Base-by-base conservation (phyloP, 352 stramenopile genomes). In the Aphanomyces euteiches region DNA sequence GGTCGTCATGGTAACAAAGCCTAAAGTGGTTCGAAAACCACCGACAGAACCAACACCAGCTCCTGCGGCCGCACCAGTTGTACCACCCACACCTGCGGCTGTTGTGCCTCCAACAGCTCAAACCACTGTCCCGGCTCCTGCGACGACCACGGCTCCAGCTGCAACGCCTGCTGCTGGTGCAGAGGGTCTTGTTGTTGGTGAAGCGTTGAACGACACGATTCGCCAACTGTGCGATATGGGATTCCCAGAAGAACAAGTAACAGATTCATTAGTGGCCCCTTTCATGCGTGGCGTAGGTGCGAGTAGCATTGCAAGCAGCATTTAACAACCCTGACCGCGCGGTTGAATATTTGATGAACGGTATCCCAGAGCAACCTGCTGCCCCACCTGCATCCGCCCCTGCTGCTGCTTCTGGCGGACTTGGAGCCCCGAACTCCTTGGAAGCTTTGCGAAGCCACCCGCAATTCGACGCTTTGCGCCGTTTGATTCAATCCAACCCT, bases 311-410 rank as follows among this genome's bases (percentile, higher is more conserved):
- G 37, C 78, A 84, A 47, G 88, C 88, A 2, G 89, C 89, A 6
- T 96, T 93, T 71, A 92, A 92, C 79, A 93, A 96, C 82, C 70
- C 84, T 3, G 83, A 95, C 48, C 87, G 89, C 28, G 89, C 88
- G 0, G 86, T 95, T 38, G 85, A 96, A 73, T 96, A 96, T 70
- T 65, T 96, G 67, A 95, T 96, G 87, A 93, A 88, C 45, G 84
- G 87, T 39, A 94, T 95, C 56, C 86, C 88, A 19, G 79, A 90
- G 45, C 78, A 85, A 38, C 72, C 75, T 40, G 45, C 69, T 6
- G 76, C 79, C 1, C 69, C 78, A 5, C 43, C 75, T 8, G 71
- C 81, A 43, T 41, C 73, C 28, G 66, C 77, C 12, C 63, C 76
- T 7, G 69, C 79, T 37, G 36, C 78, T 5, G 43, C 67, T 2